Base-by-base conservation (phyloP, 2,329 filamentous ascomycete genomes). In the Cordyceps pruinosa region DNA sequence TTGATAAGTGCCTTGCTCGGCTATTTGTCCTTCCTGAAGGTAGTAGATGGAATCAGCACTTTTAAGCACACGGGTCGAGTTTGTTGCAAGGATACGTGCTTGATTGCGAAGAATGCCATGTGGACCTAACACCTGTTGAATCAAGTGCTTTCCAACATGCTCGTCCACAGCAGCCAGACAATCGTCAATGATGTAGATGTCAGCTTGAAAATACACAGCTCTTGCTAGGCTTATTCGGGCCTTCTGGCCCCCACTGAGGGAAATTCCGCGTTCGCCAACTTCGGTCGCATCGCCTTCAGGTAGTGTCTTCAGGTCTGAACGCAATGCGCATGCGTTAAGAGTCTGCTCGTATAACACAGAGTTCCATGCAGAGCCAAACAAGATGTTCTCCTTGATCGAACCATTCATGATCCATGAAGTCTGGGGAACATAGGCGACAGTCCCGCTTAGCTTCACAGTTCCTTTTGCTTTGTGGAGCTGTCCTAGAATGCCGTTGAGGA, bases 321-420 rank as follows among this genome's bases (percentile, higher is more conserved):
- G 70, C 47, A 96, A 76, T 52, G 91, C 91, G 69, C 91, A 96
- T 37, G 90, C 90, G 68, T 88, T 86, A 39, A 96, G 79, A 2
- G 90, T 94, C 65, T 87, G 84, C 54, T 96, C 88, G 73, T 96
- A 96, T 72, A 96, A 96, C 35, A 84, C 79, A 8, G 90, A 86
- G 72, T 96, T 90, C 78, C 87, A 95, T 35, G 89, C 85, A 72
- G 96, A 89, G 2, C 91, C 91, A 66, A 96, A 96, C 5, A 94
- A 79, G 64, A 96, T 94, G 67, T 96, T 96, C 67, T 96, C 91
- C 63, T 88, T 87, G 56, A 96, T 89, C 44, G 87, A 92, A 17
- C 90, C 91, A 68, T 96, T 96, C 88, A 96, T 93, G 56, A 96
- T 88, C 91, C 92, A 96, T 26, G 90, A 75, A 64, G 86, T 84